Evolutionary conservation across 2,329 filamentous ascomycete species (phyloP), one percentile per base, ranked within the genome.

Genomic region (Xylariaceae sp.): DNA sequence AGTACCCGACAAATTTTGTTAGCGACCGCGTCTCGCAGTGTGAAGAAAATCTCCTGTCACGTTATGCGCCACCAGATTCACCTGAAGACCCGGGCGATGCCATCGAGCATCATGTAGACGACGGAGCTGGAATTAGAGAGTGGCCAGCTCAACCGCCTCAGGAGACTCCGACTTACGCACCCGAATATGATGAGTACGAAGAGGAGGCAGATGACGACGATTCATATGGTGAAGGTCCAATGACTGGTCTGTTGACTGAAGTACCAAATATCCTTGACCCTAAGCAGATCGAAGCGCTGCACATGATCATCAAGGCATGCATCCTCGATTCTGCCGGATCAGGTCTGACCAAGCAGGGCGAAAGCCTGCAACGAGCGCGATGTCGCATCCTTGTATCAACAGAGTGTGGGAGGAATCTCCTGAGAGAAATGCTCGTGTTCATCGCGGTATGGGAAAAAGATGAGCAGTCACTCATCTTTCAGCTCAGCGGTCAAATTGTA

Each of bases 371-470:
- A 65, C 88, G 90, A 50, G 88, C 92, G 1, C 77, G 92, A 19
- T 96, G 91, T 59, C 87, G 94, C 61, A 86, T 96, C 61, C 80
- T 97, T 40, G 73, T 97, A 34, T 90, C 90, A 0, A 81, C 95
- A 49, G 90, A 95, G 60, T 94, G 89, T 51, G 92, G 92, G 3
- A 84, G 91, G 55, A 95, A 94, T 61, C 73, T 97, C 4, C 74
- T 97, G 1, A 79, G 92, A 45, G 92, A 97, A 65, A 80, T 97
- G 59, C 75, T 97, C 35, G 94, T 97, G 47, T 96, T 96, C 64
- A 95, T 96, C 52, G 92, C 92, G 5, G 91, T 95, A 7, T 97
- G 92, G 92, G 92, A 96, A 62, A 83, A 96, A 58, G 86, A 89
- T 33, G 91, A 97, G 64, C 85, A 92, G 49, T 90, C 94, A 50